Evolutionary conservation across 345 rosid species (phyloP).

Genomic region (Pistacia atlantica): DNA sequence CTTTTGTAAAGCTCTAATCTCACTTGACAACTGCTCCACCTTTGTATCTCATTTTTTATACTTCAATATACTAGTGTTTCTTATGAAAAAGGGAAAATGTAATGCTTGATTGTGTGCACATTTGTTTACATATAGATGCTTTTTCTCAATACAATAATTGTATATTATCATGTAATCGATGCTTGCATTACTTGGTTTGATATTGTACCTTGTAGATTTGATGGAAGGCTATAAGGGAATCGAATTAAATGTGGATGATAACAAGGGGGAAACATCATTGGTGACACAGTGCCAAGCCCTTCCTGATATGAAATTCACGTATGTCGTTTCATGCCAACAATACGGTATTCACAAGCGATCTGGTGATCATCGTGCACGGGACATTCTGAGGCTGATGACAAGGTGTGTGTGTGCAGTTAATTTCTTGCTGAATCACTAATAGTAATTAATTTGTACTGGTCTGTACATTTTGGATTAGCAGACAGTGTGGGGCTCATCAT

Average conservation of each 20-base stretch:
- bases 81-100: no score
- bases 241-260: constrained; percentile 68
- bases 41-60: no score
- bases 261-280: constrained; percentile 76
- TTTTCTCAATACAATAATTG: neutral
- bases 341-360: constrained; percentile 96
- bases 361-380: constrained; percentile 82
- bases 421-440: constrained; percentile 7
- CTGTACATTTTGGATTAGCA: constrained; percentile 31
- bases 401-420: constrained; percentile 40
- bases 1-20: no score
- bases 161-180: constrained; percentile 10
- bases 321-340: constrained; percentile 95
- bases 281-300: constrained; percentile 95
- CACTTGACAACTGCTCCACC: no score
- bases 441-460: constrained; percentile 16
- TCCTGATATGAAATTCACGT: constrained; percentile 96
- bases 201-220: constrained; percentile 61
- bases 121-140: neutral
- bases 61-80: no score
- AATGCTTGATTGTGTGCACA: no score
- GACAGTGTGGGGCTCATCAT: constrained; percentile 80
- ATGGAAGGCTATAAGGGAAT: constrained; percentile 98
- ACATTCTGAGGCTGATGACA: constrained; percentile 89
- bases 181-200: constrained; percentile 25